Conservation (phyloP, 768 basidiomycete species). For the Phylloporus sp. region DNA sequence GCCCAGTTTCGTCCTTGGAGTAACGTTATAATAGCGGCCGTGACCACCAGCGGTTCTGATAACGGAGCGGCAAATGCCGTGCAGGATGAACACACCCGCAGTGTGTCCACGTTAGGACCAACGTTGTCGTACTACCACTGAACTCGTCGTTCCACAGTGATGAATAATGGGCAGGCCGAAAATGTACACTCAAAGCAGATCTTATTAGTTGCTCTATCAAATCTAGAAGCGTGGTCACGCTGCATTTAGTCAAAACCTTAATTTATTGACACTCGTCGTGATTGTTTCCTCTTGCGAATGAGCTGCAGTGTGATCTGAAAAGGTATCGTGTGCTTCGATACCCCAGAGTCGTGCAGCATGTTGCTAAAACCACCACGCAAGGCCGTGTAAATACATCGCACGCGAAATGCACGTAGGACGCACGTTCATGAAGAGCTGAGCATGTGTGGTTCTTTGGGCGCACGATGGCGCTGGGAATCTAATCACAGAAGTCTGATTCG, state of each 20-base stretch:
- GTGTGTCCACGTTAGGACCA: too few relatives aligned
- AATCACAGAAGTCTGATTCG: neutral
- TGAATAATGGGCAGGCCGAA: slow-evolving; percentile 3
- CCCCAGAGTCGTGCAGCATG: slow-evolving; percentile 12
- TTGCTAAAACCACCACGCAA: slow-evolving; percentile 5
- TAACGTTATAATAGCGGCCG: neutral
- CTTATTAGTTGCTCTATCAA: slow-evolving; percentile 21
- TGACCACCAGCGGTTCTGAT: neutral
- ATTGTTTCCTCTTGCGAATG: slow-evolving; percentile 19
- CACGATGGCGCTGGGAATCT: neutral
- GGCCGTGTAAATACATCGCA: slow-evolving; percentile 5
- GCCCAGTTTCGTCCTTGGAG: neutral
- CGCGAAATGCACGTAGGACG: slow-evolving; percentile 17
- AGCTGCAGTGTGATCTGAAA: slow-evolving; percentile 17
- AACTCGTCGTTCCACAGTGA: neutral
- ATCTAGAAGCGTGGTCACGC: slow-evolving; percentile 22
- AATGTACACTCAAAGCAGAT: slow-evolving; percentile 14
- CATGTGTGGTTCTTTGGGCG: neutral
- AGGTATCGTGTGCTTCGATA: slow-evolving; percentile 11
- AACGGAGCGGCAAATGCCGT: slow-evolving; percentile 1
- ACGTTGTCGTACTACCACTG: neutral
- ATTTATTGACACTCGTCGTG: slow-evolving; percentile 17
- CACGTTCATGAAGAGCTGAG: slow-evolving; percentile 1
- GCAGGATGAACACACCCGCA: neutral
- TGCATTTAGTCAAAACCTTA: slow-evolving; percentile 29